Conservation (phyloP, 2,329 filamentous ascomycete genomes). For the Calonectria hongkongensis region DNA sequence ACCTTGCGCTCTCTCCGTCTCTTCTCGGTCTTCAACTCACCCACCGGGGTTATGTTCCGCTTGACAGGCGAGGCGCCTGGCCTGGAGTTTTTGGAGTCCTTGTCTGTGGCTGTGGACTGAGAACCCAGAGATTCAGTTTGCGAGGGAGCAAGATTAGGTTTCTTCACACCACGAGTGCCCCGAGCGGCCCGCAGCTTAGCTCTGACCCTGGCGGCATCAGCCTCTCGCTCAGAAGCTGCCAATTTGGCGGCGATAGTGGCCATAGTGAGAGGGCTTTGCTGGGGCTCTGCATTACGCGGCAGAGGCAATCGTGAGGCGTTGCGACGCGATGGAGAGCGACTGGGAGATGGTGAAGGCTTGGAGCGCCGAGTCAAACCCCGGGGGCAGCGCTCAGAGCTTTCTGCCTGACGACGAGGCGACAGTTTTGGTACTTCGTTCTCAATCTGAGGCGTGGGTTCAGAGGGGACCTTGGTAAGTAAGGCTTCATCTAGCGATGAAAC, state of each 20-base stretch:
- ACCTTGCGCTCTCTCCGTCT: slow-evolving; percentile 72
- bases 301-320: slow-evolving; percentile 53
- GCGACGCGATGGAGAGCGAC: slow-evolving; percentile 47
- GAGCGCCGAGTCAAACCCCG: slow-evolving; percentile 41
- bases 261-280: slow-evolving; percentile 77
- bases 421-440: slow-evolving; percentile 34
- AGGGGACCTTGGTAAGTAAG: slow-evolving; percentile 53
- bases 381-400: slow-evolving; percentile 44
- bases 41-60: slow-evolving; percentile 51
- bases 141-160: slow-evolving; percentile 53
- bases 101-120: slow-evolving; percentile 33
- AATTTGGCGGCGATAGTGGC: slow-evolving; percentile 78
- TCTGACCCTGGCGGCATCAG: slow-evolving; percentile 77
- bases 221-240: slow-evolving; percentile 78
- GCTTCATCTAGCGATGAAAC: slow-evolving; percentile 60
- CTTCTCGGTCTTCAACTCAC: slow-evolving; percentile 59
- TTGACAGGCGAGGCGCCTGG: slow-evolving; percentile 60
- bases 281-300: slow-evolving; percentile 62
- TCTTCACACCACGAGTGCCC: slow-evolving; percentile 59
- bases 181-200: slow-evolving; percentile 77
- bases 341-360: slow-evolving; percentile 43
- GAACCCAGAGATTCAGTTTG: slow-evolving; percentile 44
- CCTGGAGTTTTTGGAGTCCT: slow-evolving; percentile 35
- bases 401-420: slow-evolving; percentile 43
- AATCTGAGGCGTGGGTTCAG: slow-evolving; percentile 42